A percentile compares a stretch with the other conserved stretches of the same genome.
These are phyloP conservation scores for Erodium maritimum DNA, from an alignment of 345 rosid species.

Conservation along the genomic window DNA sequence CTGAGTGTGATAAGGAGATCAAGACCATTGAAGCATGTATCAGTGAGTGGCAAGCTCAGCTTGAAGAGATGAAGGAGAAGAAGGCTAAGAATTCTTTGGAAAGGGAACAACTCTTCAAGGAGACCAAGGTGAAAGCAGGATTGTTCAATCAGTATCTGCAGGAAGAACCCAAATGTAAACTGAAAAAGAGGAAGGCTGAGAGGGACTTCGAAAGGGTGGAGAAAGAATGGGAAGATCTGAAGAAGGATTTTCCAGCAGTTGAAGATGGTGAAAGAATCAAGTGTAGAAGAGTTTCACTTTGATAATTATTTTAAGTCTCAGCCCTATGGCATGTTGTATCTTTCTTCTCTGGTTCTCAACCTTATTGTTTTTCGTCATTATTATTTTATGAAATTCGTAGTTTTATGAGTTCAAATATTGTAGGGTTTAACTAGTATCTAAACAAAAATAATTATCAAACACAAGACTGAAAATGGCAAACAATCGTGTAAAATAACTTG, in stretches of 20 bases:
- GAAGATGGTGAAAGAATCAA: too few relatives aligned
- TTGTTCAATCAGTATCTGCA: slow-evolving; percentile 10
- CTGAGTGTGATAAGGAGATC: slow-evolving; percentile 5
- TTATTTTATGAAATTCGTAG: too few relatives aligned
- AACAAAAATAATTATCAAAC: too few relatives aligned
- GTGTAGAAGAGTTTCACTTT: too few relatives aligned
- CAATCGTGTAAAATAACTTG: too few relatives aligned
- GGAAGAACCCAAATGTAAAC: slow-evolving; percentile 17
- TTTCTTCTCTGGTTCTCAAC: too few relatives aligned
- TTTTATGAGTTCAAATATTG: too few relatives aligned
- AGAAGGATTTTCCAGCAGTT: slow-evolving; percentile 8
- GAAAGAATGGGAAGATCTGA: slow-evolving; percentile 21
- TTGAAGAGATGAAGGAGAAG: slow-evolving; percentile 12
- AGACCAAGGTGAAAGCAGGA: slow-evolving; percentile 15
- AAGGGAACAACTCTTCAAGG: slow-evolving; percentile 18
- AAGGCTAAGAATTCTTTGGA: slow-evolving; percentile 12
- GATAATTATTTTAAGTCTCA: too few relatives aligned
- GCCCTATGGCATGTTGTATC: too few relatives aligned
- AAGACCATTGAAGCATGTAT: slow-evolving; percentile 12
- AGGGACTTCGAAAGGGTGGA: slow-evolving; percentile 16
- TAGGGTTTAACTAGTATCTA: too few relatives aligned
- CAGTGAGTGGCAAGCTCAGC: slow-evolving; percentile 8
- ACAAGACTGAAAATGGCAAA: too few relatives aligned
- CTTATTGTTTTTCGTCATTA: too few relatives aligned
- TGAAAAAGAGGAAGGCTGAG: slow-evolving; percentile 22